Conservation (phyloP, 2,329 filamentous ascomycete species). For the Aspergillus flavus region DNA sequence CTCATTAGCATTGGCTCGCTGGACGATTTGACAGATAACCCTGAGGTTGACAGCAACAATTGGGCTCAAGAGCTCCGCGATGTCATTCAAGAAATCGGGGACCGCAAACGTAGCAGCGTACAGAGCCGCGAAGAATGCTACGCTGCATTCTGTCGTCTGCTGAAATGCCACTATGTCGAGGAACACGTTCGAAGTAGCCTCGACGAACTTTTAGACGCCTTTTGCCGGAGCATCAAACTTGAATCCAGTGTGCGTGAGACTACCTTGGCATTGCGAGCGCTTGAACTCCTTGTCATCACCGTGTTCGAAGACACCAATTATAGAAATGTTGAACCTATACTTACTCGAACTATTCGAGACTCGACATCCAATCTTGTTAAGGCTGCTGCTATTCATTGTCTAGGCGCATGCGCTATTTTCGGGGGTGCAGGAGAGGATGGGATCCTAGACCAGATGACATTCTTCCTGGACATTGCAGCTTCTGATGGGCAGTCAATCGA, state of each 20-base stretch:
- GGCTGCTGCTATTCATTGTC: conserved; percentile 70
- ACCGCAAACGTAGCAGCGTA: conserved; percentile 76
- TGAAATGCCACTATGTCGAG: conserved; percentile 69
- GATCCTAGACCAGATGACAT: conserved; percentile 72
- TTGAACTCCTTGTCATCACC: conserved; percentile 71
- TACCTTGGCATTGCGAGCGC: conserved; percentile 69
- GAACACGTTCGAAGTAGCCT: conserved; percentile 63
- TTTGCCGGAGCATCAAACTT: conserved; percentile 70
- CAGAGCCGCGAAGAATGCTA: conserved; percentile 70
- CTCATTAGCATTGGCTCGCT: conserved; percentile 62
- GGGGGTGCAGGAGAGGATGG: conserved; percentile 72
- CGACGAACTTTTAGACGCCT: conserved; percentile 63
- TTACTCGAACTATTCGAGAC: conserved; percentile 68
- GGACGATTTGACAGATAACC: conserved; percentile 62
- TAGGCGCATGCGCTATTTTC: conserved; percentile 73
- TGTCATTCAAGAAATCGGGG: conserved; percentile 70
- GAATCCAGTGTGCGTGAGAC: conserved; percentile 71
- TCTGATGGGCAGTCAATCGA: conserved; percentile 75
- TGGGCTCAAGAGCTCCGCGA: conserved; percentile 67
- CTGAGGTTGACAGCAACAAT: conserved; percentile 55
- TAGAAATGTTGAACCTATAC: conserved; percentile 58
- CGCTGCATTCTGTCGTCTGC: conserved; percentile 62
- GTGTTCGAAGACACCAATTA: conserved; percentile 67
- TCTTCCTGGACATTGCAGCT: conserved; percentile 74
- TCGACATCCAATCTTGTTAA: conserved; percentile 67